Percentiles rank a stretch among this genome's conserved stretches.
These are phyloP conservation scores for Ophiostoma populinum DNA, from an alignment of 2,329 filamentous ascomycete genomes.

Conservation along the genomic window DNA sequence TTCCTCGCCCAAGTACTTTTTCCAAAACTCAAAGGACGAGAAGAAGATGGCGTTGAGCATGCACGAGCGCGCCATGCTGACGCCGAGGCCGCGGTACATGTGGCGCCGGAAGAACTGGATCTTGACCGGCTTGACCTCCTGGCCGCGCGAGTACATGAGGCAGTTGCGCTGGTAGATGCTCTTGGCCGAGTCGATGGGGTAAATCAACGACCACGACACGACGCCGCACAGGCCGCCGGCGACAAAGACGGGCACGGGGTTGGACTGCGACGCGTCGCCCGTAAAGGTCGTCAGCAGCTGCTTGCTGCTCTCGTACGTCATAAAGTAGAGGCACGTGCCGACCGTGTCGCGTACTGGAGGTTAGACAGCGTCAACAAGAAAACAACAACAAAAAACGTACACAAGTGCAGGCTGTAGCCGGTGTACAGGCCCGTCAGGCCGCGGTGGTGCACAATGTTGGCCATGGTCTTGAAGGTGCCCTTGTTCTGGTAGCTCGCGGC, in stretches of 20 bases:
- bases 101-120: conserved; percentile 61
- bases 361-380: background rate
- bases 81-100: conserved; percentile 70
- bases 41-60: conserved; percentile 82
- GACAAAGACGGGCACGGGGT: conserved; percentile 59
- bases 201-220: conserved; percentile 63
- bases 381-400: conserved; percentile 29
- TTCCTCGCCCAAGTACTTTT: conserved; percentile 28
- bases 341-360: conserved; percentile 58
- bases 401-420: conserved; percentile 59
- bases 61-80: conserved; percentile 69
- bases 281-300: conserved; percentile 61
- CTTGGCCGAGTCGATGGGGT: conserved; percentile 67
- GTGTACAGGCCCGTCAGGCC: conserved; percentile 62
- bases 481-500: conserved; percentile 60
- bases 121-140: conserved; percentile 48
- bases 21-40: conserved; percentile 70
- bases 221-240: conserved; percentile 70
- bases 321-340: conserved; percentile 74
- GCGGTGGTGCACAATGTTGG: conserved; percentile 58
- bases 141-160: conserved; percentile 49
- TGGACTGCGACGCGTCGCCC: conserved; percentile 55
- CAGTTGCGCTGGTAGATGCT: conserved; percentile 74
- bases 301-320: conserved; percentile 76
- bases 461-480: conserved; percentile 59